A percentile compares a stretch with the other conserved stretches of the same genome.
phyloP scores from a whole-genome alignment of 2,329 filamentous ascomycete species.

The Venturia pyrina region DNA sequence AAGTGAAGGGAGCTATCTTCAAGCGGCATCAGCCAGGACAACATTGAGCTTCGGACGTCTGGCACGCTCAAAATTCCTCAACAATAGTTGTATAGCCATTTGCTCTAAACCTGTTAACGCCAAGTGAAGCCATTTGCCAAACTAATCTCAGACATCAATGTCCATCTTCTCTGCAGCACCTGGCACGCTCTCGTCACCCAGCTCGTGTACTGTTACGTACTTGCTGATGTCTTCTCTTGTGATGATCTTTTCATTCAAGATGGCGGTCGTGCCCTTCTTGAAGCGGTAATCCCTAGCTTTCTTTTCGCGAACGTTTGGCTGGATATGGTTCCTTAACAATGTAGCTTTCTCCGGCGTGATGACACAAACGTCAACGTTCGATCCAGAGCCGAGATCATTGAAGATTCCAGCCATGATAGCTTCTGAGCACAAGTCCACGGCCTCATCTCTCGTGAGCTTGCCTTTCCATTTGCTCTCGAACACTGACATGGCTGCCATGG shows the following conservation, averaged over 20 bases:
- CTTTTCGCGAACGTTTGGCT: slow-evolving; percentile 78
- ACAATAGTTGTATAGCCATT: background rate
- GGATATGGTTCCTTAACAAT: slow-evolving; percentile 84
- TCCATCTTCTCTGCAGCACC: slow-evolving; percentile 55
- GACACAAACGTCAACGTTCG: slow-evolving; percentile 92
- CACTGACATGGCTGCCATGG: slow-evolving; percentile 91
- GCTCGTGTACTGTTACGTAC: slow-evolving; percentile 84
- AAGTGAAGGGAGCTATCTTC: too few relatives aligned
- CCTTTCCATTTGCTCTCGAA: slow-evolving; percentile 95
- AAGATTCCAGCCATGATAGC: slow-evolving; percentile 96
- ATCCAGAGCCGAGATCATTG: slow-evolving; percentile 94
- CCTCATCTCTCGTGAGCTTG: slow-evolving; percentile 64
- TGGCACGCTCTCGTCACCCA: slow-evolving; percentile 57
- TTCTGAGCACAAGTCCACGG: slow-evolving; percentile 71
- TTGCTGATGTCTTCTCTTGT: slow-evolving; percentile 88
- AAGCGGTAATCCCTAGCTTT: slow-evolving; percentile 95
- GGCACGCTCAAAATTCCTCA: too few relatives aligned
- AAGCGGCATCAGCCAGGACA: too few relatives aligned
- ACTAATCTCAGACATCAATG: slow-evolving; percentile 37
- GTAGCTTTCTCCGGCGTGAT: slow-evolving; percentile 95
- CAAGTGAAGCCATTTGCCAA: background rate
- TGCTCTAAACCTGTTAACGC: background rate
- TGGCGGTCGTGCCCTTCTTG: slow-evolving; percentile 82
- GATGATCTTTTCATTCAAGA: slow-evolving; percentile 93
- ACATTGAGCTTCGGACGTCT: too few relatives aligned